Base-by-base conservation (phyloP, 176 grass and related monocot genomes). In the Oryza punctata region DNA sequence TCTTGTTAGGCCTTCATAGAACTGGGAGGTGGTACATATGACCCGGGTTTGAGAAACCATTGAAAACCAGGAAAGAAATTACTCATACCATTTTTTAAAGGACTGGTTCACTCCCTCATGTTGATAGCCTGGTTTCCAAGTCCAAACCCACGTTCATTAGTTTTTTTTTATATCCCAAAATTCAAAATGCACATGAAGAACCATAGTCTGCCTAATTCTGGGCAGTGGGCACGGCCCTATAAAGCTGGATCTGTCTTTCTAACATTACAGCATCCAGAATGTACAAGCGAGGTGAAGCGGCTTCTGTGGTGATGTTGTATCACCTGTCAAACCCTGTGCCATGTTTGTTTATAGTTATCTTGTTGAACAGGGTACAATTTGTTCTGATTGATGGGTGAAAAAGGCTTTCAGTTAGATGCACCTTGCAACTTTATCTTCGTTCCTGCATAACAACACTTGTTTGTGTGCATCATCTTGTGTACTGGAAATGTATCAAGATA, bases 401-500 rank as follows among this genome's bases (percentile, higher is more conserved):
- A 40, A 4, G 29, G 8, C 24, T 61, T 33, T 5, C 35, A 9
- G 61, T 78, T 4, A 33, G n/a, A 47, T 78, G 25, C 19, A 78
- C 29, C 12, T 19, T 43, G 25, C 33, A 33, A 46, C 4, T 85
- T 43, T 45, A 12, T 63, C 16, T 67, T 67, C 44, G 27, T 33
- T 70, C 50, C 19, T 40, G 6, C 69, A 23, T 69, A 43, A 59
- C 28, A 60, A 69, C 14, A 2, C 29, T 50, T 26, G 23, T 37
- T 27, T 35, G 40, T 28, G 2, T 23, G 5, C 3, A 3, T 59
- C 3, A 21, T 69, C 46, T 59, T 60, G 14, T 60, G 2, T 28
- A 11, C 28, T 65, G 35, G 25, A 65, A 52, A 73, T 86, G 29
- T 77, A 16, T 76, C 5, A 69, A 69, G n/a, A 9, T 9, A 86